These are phyloP conservation scores for Casuarina glauca DNA, from an alignment of 306 rosid genomes.

Conservation along the genomic window DNA sequence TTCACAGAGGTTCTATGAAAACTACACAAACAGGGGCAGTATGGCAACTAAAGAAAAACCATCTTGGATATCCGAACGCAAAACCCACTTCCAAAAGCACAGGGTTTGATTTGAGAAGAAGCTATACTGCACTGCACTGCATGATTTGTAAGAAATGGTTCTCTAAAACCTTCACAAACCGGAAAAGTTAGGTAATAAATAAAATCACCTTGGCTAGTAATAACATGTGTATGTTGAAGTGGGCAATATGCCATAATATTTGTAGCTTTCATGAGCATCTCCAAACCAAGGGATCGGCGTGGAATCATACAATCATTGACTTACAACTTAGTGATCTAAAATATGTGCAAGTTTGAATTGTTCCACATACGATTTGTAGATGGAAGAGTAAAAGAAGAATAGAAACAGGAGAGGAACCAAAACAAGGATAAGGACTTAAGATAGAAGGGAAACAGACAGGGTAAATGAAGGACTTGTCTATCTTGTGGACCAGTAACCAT, in stretches of 20 bases:
- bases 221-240: conserved; percentile 7
- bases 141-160: neutral
- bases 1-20: neutral
- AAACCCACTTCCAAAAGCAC: neutral
- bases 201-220: neutral
- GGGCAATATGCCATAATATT: neutral
- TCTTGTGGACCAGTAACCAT: conserved; percentile 31
- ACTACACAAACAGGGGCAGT: neutral
- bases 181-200: neutral
- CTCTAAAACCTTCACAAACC: neutral
- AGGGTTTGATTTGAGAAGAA: conserved; percentile 1
- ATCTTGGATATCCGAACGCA: neutral
- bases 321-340: neutral
- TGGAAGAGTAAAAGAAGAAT: too few species aligned
- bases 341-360: neutral
- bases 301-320: conserved; percentile 3
- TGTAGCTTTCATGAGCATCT: neutral
- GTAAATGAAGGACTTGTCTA: conserved; percentile 40
- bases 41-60: neutral
- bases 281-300: conserved; percentile 6
- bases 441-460: conserved; percentile 23
- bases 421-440: conserved; percentile 28
- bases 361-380: too few species aligned
- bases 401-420: conserved; percentile 10
- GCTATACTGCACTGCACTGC: neutral